These are phyloP conservation scores for Dendrobium chrysotoxum DNA, from an alignment of 106 monocot species.

Conservation along the genomic window DNA sequence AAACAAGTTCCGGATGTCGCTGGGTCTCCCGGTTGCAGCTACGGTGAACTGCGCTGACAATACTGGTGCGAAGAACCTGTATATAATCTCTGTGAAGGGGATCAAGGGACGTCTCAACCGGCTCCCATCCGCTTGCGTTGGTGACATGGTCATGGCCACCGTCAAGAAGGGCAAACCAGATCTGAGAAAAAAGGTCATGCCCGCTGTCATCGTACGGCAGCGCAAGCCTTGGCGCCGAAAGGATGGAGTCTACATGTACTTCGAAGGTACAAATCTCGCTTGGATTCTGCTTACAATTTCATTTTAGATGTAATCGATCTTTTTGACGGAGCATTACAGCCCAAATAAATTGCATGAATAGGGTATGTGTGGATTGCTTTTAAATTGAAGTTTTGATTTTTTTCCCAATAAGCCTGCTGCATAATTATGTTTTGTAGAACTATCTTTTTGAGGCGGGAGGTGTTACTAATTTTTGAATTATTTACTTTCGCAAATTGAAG, in stretches of 20 bases:
- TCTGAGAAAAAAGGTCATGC: constrained; percentile 29
- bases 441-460: too few relatives aligned
- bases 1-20: constrained; percentile 30
- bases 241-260: constrained; percentile 66
- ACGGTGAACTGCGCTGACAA: constrained; percentile 29
- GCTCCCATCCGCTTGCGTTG: constrained; percentile 25
- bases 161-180: constrained; percentile 31
- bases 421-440: not conserved
- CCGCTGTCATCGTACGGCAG: constrained; percentile 29
- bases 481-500: not conserved
- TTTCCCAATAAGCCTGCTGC: not conserved
- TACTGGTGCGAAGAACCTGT: constrained; percentile 27
- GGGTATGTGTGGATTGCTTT: too few relatives aligned
- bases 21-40: constrained; percentile 25
- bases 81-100: constrained; percentile 28
- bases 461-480: not conserved
- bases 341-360: too few relatives aligned
- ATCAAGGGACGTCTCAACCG: constrained; percentile 25
- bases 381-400: not conserved
- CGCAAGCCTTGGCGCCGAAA: constrained; percentile 67
- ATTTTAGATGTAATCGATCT: too few relatives aligned
- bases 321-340: too few relatives aligned
- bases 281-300: not conserved
- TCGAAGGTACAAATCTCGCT: constrained; percentile 32
- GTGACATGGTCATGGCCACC: constrained; percentile 28